Percentiles rank a stretch among this genome's conserved stretches.
phyloP scores from a whole-genome alignment of 164 flowering plant species.

The Nymphaea colorata region DNA sequence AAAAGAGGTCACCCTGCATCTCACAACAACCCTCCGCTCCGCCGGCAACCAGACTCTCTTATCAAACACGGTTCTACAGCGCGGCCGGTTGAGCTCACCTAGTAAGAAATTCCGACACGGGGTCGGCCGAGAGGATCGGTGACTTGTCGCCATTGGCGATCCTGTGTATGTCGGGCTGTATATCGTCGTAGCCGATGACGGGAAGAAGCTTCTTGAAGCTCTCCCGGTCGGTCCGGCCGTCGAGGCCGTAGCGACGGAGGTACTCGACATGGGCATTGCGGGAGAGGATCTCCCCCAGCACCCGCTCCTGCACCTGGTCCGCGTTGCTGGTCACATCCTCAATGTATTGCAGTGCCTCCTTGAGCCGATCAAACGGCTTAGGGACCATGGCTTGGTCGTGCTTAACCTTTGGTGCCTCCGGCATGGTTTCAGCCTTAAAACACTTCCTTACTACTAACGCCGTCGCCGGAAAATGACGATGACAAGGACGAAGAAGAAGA shows the following conservation, averaged over 20 bases:
- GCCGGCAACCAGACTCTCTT: too few relatives aligned
- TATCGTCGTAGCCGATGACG: constrained; percentile 61
- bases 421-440: constrained; percentile 31
- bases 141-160: constrained; percentile 77
- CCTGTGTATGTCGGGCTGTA: constrained; percentile 53
- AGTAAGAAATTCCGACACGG: constrained; percentile 83
- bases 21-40: too few relatives aligned
- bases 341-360: constrained; percentile 49
- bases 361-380: constrained; percentile 4
- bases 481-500: constrained; percentile 4
- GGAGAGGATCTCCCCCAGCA: constrained; percentile 57
- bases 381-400: constrained; percentile 1
- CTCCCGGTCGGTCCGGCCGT: constrained; percentile 53
- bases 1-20: too few relatives aligned
- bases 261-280: constrained; percentile 70
- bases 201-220: constrained; percentile 69
- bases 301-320: constrained; percentile 48
- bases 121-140: constrained; percentile 53
- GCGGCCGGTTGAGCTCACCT: constrained; percentile 27
- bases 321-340: constrained; percentile 69
- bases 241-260: constrained; percentile 42
- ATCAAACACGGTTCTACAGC: too few relatives aligned
- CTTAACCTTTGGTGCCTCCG: constrained; percentile 51
- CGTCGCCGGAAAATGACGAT: not conserved
- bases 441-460: too few relatives aligned